Percentiles rank a stretch among this genome's conserved stretches.
phyloP scores from a whole-genome alignment of 768 basidiomycete species.

The Mycena alexandri region DNA sequence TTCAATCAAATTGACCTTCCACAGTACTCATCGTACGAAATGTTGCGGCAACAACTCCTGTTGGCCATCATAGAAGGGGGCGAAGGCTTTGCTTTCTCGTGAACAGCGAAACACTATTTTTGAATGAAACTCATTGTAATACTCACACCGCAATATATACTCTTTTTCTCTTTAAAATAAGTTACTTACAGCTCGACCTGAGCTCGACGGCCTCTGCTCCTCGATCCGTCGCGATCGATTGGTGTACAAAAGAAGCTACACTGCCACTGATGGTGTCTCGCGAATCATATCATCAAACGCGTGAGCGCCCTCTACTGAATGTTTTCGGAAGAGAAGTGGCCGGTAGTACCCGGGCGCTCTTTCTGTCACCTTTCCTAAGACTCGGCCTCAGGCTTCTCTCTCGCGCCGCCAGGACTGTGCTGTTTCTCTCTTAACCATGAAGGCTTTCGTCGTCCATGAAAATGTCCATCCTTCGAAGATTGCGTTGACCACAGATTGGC shows the following conservation, averaged over 20 bases:
- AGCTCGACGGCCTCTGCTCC: no score
- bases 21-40: conserved; percentile 95
- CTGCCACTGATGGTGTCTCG: no score
- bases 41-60: conserved; percentile 90
- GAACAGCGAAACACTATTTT: conserved; percentile 22
- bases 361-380: no score
- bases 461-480: conserved; percentile 79
- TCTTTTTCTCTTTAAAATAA: neutral
- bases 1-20: conserved; percentile 97
- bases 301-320: no score
- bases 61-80: conserved; percentile 97
- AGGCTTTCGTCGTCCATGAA: conserved; percentile 80
- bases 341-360: no score
- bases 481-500: conserved; percentile 61
- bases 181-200: no score
- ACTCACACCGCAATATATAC: conserved; percentile 29
- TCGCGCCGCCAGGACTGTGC: neutral
- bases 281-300: no score
- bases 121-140: conserved; percentile 35
- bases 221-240: no score
- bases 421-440: conserved; percentile 67
- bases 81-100: conserved; percentile 83
- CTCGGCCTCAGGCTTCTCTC: no score
- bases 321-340: no score
- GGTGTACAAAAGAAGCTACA: no score